Conservation (phyloP, 495 filamentous ascomycete genomes). For the Tuber umbilicatum region DNA sequence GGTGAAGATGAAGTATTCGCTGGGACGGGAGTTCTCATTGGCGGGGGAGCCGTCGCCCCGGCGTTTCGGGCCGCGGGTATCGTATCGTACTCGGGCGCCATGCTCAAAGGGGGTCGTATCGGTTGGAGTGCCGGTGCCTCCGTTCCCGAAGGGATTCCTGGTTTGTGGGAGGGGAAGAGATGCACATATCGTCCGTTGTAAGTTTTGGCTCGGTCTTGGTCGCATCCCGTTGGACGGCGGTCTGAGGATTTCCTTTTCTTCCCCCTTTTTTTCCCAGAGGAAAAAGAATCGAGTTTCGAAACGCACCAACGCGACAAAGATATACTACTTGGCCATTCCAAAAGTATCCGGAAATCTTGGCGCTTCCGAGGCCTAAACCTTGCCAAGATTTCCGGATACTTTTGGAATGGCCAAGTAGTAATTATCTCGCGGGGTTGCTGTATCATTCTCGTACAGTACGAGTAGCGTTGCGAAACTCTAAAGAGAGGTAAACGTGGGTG, state of each 20-base stretch:
- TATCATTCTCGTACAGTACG: no score
- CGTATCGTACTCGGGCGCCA: neutral
- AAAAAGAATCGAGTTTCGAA: neutral
- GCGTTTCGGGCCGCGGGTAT: neutral
- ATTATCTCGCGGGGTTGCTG: neutral
- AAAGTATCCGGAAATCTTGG: no score
- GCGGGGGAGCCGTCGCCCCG: neutral
- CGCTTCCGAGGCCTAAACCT: no score
- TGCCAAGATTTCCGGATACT: no score
- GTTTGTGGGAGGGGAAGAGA: neutral
- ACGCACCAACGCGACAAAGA: neutral
- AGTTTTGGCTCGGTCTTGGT: neutral
- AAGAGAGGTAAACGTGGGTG: neutral
- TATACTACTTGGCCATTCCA: no score
- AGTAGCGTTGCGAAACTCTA: no score
- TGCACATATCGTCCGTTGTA: no score
- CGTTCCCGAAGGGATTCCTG: neutral
- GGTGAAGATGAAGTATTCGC: no score
- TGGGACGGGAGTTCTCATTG: neutral
- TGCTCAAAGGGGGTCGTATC: neutral
- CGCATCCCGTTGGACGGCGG: neutral
- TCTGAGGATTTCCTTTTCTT: neutral
- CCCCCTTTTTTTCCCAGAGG: neutral
- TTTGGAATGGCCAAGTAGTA: no score
- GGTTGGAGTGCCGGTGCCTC: neutral